Evolutionary conservation across 2,329 filamentous ascomycete species (phyloP), one percentile per base, ranked within the genome.

Genomic region (Blastomyces gilchristii): DNA sequence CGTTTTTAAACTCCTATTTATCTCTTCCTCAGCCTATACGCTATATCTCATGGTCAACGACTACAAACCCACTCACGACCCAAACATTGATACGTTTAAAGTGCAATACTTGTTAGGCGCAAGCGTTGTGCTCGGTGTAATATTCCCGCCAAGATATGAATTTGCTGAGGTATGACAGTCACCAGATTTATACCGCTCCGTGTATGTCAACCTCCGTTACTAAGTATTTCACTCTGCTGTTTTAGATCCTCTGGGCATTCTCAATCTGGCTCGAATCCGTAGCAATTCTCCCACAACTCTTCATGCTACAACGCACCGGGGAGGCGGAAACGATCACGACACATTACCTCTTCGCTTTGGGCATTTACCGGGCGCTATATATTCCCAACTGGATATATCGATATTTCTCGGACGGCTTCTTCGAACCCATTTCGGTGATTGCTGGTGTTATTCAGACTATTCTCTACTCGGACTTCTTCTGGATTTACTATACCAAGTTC

Each of bases 291-390:
- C 94, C 94, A 1, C 94, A 99, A 80, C 84, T 99, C 61, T 97
- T 99, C 78, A 95, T 99, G 90, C 83, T 99, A 67, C 94, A 99
- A 79, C 84, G 94, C 71, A 99, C 94, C 0, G 95, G 94, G 68
- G 93, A 97, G 79, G 95, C 94, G 12, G 94, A 99, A 79, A 97
- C 94, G n/a, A 99, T 99, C 73, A 99, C 94, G 14, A 96, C 92
- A 0, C 93, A 99, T 78, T 99, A 99, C 76, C 84, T 99, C 52
- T 96, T 96, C 73, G 93, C 95, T 16, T 82, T 99, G 47, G 94
- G 94, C 43, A 81, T 87, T 66, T 99, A 99, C 80, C 84, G 94
- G 63, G 90, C 92, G 3, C 82, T 99, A 63, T 99, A 99, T 78
- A 99, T 99, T 69, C 94, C 94, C 68, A 99, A 99, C 80, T 99